Evolutionary conservation across 2,329 filamentous ascomycete genomes (phyloP), one percentile per base, ranked within the genome.

Genomic region (Colletotrichum sp.): DNA sequence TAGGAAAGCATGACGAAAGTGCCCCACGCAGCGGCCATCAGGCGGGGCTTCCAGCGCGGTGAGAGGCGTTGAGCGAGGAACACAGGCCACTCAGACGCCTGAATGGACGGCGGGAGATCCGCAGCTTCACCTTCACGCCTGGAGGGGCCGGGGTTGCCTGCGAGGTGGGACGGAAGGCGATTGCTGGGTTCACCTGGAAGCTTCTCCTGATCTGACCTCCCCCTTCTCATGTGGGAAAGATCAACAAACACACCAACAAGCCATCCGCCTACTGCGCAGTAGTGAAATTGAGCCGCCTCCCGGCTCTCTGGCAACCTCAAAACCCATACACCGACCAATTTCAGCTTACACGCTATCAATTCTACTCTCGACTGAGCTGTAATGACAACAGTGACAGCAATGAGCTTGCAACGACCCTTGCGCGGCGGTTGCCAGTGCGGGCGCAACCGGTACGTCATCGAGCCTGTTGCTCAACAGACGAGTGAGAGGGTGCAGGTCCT

Each of bases 351-450:
- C 43, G 6, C 36, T 15, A 22, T n/a, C 8, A 16, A 32, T 55
- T 34, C 64, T 25, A 28, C 55, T 27, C 48, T 15, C 34, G 18
- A n/a, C 43, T 18, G 18, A 68, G 30, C 25, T n/a, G 60, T 15
- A 67, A 28, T 43, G 76, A 48, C 58, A 76, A 76, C 34, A 25
- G 65, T 85, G 78, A 71, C 43, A 22, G 43, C 43, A 52, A 91
- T 91, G 89, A 74, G 82, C 80, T 82, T 84, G 66, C 81, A 85
- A 73, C 86, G 90, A 76, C 89, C 89, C 52, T 89, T 98, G 73
- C 92, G 90, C 78, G 96, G 96, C 80, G 91, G 93, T 78, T 98
- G 96, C 87, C 93, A 94, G 69, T 98, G 96, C 84, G 95, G 96
- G 73, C 92, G 96, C 76, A 98, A 97, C 81, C 90, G 93, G 81